phyloP scores from a whole-genome alignment of 2,329 filamentous ascomycete species.

The Apiospora saccharicola region DNA sequence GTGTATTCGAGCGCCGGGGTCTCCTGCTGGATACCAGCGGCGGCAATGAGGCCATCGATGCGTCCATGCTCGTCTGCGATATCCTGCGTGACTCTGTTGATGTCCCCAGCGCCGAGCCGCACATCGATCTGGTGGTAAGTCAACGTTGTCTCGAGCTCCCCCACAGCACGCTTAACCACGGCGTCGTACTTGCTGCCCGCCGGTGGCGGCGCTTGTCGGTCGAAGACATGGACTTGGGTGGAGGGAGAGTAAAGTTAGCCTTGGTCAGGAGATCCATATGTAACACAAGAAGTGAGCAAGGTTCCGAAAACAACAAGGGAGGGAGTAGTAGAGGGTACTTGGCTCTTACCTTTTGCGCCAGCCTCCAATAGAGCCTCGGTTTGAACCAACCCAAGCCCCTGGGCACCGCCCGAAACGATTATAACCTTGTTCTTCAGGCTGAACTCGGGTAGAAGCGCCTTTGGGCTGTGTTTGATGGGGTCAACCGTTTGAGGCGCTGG shows the following conservation, averaged over 20 bases:
- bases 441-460: slow-evolving; percentile 70
- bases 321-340: background rate
- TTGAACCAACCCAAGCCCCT: slow-evolving; percentile 80
- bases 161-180: slow-evolving; percentile 68
- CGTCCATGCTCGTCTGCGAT: slow-evolving; percentile 76
- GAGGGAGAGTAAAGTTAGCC: background rate
- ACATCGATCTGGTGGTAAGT: slow-evolving; percentile 84
- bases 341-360: slow-evolving; percentile 67
- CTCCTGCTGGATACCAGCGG: slow-evolving; percentile 81
- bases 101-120: slow-evolving; percentile 66
- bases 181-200: slow-evolving; percentile 65
- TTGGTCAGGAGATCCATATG: background rate
- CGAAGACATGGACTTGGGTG: slow-evolving; percentile 68
- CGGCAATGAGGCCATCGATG: slow-evolving; percentile 79
- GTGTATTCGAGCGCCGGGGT: slow-evolving; percentile 83
- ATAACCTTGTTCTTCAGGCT: slow-evolving; percentile 77
- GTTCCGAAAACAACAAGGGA: too few relatives aligned
- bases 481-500: background rate
- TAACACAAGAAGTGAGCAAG: background rate
- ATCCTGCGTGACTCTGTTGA: slow-evolving; percentile 71
- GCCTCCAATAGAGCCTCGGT: slow-evolving; percentile 82
- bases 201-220: slow-evolving; percentile 64
- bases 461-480: slow-evolving; percentile 24
- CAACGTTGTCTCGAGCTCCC: slow-evolving; percentile 71
- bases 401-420: slow-evolving; percentile 77